These are phyloP conservation scores for Wallacemonas collosoma DNA, from an alignment of 208 protist genomes.

Conservation along the genomic window DNA sequence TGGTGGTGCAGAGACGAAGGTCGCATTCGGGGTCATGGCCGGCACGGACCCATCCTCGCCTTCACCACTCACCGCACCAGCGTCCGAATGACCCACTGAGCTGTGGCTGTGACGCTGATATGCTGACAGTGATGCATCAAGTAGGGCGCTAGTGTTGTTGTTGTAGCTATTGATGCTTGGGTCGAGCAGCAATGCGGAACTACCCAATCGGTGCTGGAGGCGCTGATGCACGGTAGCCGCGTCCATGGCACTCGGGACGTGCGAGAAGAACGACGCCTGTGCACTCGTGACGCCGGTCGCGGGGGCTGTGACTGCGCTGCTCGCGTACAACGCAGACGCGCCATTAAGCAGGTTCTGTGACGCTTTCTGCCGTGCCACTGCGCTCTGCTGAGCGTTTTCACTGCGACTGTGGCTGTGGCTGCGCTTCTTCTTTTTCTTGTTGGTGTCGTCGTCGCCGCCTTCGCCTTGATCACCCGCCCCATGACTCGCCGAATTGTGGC, in stretches of 20 bases:
- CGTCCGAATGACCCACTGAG: too few species aligned
- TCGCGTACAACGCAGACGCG: background rate
- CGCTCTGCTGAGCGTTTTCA: background rate
- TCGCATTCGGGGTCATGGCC: background rate
- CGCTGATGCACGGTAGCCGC: background rate
- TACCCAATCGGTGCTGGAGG: background rate
- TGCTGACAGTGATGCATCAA: background rate
- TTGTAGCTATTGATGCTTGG: constrained; percentile 7
- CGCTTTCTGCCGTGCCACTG: background rate
- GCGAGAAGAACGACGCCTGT: background rate
- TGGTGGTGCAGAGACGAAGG: background rate
- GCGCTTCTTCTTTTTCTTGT: background rate
- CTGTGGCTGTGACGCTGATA: background rate
- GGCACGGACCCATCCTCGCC: background rate
- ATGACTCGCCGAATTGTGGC: background rate
- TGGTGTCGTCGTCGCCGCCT: background rate
- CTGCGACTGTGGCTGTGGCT: too few species aligned
- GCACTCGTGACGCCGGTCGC: background rate
- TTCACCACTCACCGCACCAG: background rate
- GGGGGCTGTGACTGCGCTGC: background rate
- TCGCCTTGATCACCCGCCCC: background rate
- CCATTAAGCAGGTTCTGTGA: background rate
- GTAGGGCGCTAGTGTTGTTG: background rate
- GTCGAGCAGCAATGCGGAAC: background rate
- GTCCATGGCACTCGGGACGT: background rate